phyloP scores from a whole-genome alignment of 2,329 filamentous ascomycete species.

The Coniochaeta prunicola region DNA sequence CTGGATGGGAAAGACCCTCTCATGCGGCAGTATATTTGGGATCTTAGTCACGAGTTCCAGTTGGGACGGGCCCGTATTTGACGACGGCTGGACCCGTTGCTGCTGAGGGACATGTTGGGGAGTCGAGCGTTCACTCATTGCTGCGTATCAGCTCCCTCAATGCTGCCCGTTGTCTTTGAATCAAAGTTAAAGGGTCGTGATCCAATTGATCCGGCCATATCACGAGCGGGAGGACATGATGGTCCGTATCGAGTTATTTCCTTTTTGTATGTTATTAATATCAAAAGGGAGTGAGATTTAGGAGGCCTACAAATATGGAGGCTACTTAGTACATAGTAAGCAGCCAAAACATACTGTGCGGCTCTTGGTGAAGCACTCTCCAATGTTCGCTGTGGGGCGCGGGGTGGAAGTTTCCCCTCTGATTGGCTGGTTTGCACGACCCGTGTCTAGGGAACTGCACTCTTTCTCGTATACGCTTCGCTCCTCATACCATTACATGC shows the following conservation, averaged over 20 bases:
- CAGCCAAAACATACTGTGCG: background rate
- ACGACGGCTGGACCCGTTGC: background rate
- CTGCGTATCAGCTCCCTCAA: background rate
- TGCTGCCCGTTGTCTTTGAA: background rate
- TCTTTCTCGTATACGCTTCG: background rate
- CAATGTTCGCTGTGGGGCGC: background rate
- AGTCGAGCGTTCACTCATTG: background rate
- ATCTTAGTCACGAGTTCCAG: slow-evolving; percentile 35
- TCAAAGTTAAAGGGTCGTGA: background rate
- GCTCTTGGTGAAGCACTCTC: background rate
- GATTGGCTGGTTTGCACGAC: background rate
- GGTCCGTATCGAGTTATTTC: background rate
- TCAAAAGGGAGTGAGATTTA: background rate
- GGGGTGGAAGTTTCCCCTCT: background rate
- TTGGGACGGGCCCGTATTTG: background rate
- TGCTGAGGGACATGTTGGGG: background rate
- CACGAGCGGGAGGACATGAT: background rate
- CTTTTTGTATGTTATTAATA: background rate
- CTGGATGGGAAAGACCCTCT: slow-evolving; percentile 69
- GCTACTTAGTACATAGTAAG: no score
- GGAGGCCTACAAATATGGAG: no score
- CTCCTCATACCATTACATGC: background rate
- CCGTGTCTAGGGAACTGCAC: background rate
- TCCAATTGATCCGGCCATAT: background rate
- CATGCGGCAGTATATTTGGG: slow-evolving; percentile 55